phyloP scores from a whole-genome alignment of 1,284 basidiomycete genomes.

The Tausonia pullulans region DNA sequence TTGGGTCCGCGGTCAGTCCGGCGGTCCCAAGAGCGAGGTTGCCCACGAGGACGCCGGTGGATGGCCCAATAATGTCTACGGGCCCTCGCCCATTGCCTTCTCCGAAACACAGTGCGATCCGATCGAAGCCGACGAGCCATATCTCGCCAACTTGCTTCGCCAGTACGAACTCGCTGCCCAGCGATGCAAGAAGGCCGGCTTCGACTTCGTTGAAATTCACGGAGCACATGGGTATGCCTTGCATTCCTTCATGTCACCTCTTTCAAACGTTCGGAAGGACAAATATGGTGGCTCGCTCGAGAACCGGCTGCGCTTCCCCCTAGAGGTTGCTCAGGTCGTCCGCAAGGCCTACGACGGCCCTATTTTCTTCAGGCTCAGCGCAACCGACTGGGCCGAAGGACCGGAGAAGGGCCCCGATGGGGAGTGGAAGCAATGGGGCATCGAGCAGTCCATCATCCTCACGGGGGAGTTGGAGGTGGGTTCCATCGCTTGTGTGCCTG shows the following conservation, averaged over 20 bases:
- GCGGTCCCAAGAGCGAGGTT: constrained; percentile 22
- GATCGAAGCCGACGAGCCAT: constrained; percentile 45
- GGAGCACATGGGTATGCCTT: constrained; percentile 50
- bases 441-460: constrained; percentile 58
- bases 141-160: constrained; percentile 51
- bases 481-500: background rate
- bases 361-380: constrained; percentile 62
- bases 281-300: constrained; percentile 60
- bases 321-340: constrained; percentile 46
- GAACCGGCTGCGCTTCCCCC: constrained; percentile 57
- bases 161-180: constrained; percentile 54
- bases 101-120: constrained; percentile 43
- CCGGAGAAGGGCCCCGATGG: constrained; percentile 49
- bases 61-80: constrained; percentile 53
- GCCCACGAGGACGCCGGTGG: constrained; percentile 44
- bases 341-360: constrained; percentile 56
- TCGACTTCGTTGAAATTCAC: constrained; percentile 74
- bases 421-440: constrained; percentile 57
- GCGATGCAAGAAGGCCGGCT: constrained; percentile 52
- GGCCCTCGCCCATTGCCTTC: constrained; percentile 50
- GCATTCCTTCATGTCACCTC: constrained; percentile 53
- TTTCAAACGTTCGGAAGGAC: constrained; percentile 59
- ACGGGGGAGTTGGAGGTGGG: constrained; percentile 43
- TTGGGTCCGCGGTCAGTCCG: constrained; percentile 39
- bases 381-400: constrained; percentile 64